phyloP scores from a whole-genome alignment of 2,329 filamentous ascomycete genomes.

The Hortaea werneckii region DNA sequence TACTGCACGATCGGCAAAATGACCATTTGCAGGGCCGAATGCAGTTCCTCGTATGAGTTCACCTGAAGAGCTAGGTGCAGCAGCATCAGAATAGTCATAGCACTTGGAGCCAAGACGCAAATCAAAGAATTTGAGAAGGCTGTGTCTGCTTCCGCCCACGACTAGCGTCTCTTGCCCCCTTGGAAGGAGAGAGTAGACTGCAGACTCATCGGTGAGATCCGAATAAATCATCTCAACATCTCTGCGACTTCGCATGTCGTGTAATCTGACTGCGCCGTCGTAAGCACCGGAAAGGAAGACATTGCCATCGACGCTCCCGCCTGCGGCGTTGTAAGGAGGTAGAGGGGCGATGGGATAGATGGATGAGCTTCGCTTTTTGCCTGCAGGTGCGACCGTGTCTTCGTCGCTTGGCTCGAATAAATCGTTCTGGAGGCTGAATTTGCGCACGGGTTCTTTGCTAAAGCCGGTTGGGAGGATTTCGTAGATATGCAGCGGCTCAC shows the following conservation, averaged over 20 bases:
- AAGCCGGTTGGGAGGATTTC: slow-evolving; percentile 39
- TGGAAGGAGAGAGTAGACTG: slow-evolving; percentile 48
- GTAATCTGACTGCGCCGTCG: slow-evolving; percentile 47
- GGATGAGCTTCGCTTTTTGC: slow-evolving; percentile 17
- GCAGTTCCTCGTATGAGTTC: background rate
- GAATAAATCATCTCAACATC: slow-evolving; percentile 38
- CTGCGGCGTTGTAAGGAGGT: slow-evolving; percentile 15
- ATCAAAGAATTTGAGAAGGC: slow-evolving; percentile 53
- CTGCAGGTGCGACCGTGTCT: background rate
- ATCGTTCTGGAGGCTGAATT: slow-evolving; percentile 28
- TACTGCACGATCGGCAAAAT: background rate
- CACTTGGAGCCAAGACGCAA: slow-evolving; percentile 38
- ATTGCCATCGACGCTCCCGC: slow-evolving; percentile 32
- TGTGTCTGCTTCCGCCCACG: slow-evolving; percentile 47
- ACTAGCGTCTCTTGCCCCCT: slow-evolving; percentile 48
- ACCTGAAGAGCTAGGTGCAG: background rate
- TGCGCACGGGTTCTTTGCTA: slow-evolving; percentile 27
- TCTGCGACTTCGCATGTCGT: slow-evolving; percentile 47
- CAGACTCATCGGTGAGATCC: slow-evolving; percentile 48
- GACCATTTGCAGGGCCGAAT: background rate
- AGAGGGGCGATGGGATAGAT: slow-evolving; percentile 39
- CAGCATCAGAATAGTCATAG: slow-evolving; percentile 22
- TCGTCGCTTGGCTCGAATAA: slow-evolving; percentile 8
- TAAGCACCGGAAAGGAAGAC: slow-evolving; percentile 52
- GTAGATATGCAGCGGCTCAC: slow-evolving; percentile 40